Evolutionary conservation across 106 monocot genomes (phyloP), one percentile per base, ranked within the genome.

Genomic region (Platanthera guangdongensis): DNA sequence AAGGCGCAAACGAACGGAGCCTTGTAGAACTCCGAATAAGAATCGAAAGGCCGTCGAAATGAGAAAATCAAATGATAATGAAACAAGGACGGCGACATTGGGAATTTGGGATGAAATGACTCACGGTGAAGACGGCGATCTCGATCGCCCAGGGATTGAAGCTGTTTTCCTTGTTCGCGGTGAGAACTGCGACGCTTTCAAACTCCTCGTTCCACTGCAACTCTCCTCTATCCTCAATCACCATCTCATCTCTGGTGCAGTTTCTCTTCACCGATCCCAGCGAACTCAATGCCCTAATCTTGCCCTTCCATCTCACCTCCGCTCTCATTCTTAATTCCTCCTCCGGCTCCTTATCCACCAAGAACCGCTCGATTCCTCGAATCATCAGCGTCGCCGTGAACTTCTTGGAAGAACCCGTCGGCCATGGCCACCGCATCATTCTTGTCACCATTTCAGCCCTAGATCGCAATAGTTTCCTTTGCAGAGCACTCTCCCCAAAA

Each of bases 121-220:
- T 89, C 78, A 94, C 94, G 78, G 76, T 85, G 79, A 87, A 83
- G 51, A 94, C 82, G 70, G 70, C 70, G 74, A 94, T 87, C 53
- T 80, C 76, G 74, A 94, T 63, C 81, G 87, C 89, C 88, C 91
- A 94, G 1, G 91, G 86, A 55, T 85, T 83, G 75, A 87, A 91
- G 0, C 55, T 73, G 48, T 60, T 76, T 19, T 87, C 87, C 74
- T 78, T 87, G 12, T 87, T 54, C 46, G 82, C 52, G 3, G 81
- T 85, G 45, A 94, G 79, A 46, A 77, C 84, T 53, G 83, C 80
- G 1, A 75, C 82, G 68, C 73, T 81, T 79, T 76, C 79, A 51
- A 91, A 91, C 75, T 88, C 89, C 21, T 80, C 79, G 28, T 90
- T 82, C 90, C 90, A 73, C 51, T 73, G 51, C 52, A 73, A 51